Base-by-base conservation (phyloP, 1,284 basidiomycete species). In the Leccinum subrobustum region DNA sequence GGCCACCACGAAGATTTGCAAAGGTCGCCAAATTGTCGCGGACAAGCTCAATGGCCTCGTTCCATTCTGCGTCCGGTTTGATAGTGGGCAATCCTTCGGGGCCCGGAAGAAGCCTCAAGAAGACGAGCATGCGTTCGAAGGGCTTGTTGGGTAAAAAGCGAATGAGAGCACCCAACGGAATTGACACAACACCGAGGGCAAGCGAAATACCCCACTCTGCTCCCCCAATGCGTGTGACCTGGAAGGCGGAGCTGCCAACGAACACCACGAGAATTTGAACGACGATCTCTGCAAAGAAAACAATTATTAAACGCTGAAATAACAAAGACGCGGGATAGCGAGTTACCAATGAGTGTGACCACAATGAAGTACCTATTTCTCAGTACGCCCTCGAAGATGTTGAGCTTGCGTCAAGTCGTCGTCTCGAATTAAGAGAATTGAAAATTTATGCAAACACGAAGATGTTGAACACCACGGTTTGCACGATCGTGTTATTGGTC, bases 361-460 rank as follows among this genome's bases (percentile, higher is more conserved):
- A 63, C 77, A 47, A 96, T 83, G 78, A 98, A 98, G 77, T 92
- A 98, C 64, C 78, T 84, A 73, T 98, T 99, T 59, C 78, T 81
- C 62, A 81, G 73, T 51, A 98, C 83, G 56, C 93, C 94, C 68
- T 91, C 87, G 69, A 98, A 94, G 62, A 98, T 86, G 76, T 99
- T 99, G 65, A 95, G 81, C 61, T 87, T 85, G 62, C 85, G 86
- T 96, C 95, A 56, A 99, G 81, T 50, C 93, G 83, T 59, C 96
- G 83, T 59, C 96, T 83, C 66, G 90, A 94, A 72, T 98, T 98
- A 76, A 98, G 76, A 63, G 94, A 95, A 79, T 98, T 98, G 79
- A 88, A 93, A 67, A 98, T 94, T 74, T 97, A 95, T 55, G 93
- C 93, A 76, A 98, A 98, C 52, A 99, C 96, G 71, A 98, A 99